Base-by-base conservation (phyloP, 805 yeast species). In the Candida jianshihensis region DNA sequence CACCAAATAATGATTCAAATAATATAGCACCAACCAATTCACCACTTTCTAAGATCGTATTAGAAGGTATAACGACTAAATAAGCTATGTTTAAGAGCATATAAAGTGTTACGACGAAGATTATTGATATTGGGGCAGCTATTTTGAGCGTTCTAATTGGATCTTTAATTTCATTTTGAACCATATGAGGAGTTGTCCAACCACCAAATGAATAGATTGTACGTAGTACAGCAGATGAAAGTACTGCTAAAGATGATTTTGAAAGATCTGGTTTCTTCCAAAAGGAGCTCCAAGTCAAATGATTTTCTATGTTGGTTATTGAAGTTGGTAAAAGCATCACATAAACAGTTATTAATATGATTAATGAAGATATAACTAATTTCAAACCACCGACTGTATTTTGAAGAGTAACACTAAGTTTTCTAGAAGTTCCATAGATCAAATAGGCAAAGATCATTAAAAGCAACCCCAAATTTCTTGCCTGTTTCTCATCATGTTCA, bases 321-420 rank as follows among this genome's bases (percentile, higher is more conserved):
- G 64, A 56, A 3, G 54, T 40, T 2, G 79, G 83, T n/a, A 75
- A 42, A 3, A 42, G n/a, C 3, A 73, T 42, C 4, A 72, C 75
- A 45, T 75, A 78, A 3, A 75, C 18, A 0, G 87, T 83, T 1
- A 78, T 71, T 4, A 68, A 38, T 2, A 73, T 63, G 63, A 81
- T 71, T 1, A 77, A 49, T 1, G 59, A 64, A 29, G 80, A 63
- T 14, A 81, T 55, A 2, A 61, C 51, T 31, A 81, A 50, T 51
- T 81, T 81, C 51, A 81, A 47, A 12, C 68, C 68, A 1, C 89
- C 88, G 6, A 80, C 56, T 10, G 70, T 40, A 45, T 79, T 80
- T 48, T 81, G 87, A 13, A 78, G 59, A 17, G 55, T 54, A 1
- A 81, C 68, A 0, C 87, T 86, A 42, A 66, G 64, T 36, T 59